A percentile compares a stretch with the other conserved stretches of the same genome.
Evolutionary conservation across 2,329 filamentous ascomycete genomes (phyloP).

Genomic region (Allantophomopsis cytisporea): DNA sequence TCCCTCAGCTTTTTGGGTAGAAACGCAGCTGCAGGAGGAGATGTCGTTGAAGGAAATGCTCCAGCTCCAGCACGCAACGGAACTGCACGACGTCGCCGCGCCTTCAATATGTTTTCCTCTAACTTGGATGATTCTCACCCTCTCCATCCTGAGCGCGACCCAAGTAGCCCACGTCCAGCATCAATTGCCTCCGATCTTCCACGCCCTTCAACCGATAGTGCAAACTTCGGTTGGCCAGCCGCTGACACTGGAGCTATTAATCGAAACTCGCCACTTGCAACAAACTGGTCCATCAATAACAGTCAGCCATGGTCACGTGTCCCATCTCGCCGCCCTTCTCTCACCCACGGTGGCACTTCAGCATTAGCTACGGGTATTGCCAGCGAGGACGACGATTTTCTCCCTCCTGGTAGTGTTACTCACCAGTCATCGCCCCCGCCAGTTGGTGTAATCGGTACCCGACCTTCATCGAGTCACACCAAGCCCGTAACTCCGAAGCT

Average conservation of each 20-base stretch:
- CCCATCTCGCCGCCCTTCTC: conserved; percentile 67
- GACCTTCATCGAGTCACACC: conserved; percentile 38
- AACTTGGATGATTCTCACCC: conserved; percentile 26
- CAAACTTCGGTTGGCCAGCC: conserved; percentile 56
- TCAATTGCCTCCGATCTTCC: conserved; percentile 59
- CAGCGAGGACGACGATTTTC: conserved; percentile 50
- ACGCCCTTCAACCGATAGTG: conserved; percentile 66
- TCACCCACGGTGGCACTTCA: conserved; percentile 60
- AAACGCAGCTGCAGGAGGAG: conserved; percentile 9
- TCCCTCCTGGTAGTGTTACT: conserved; percentile 40
- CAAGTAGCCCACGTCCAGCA: conserved; percentile 48
- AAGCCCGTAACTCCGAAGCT: conserved; percentile 41
- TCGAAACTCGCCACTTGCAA: conserved; percentile 32
- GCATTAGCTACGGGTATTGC: conserved; percentile 47
- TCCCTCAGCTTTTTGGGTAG: conserved; percentile 22
- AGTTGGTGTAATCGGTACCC: conserved; percentile 68
- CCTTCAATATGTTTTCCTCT: conserved; percentile 31
- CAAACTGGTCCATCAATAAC: conserved; percentile 32
- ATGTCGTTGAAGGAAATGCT: conserved; percentile 15
- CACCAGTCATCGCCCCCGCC: conserved; percentile 39
- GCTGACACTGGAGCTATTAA: conserved; percentile 32
- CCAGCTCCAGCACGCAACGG: conserved; percentile 16
- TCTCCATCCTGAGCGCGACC: conserved; percentile 37
- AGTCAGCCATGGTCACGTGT: conserved; percentile 56
- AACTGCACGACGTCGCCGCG: conserved; percentile 9